phyloP scores from a whole-genome alignment of 768 basidiomycete species.

The Psilocybe cubensis region DNA sequence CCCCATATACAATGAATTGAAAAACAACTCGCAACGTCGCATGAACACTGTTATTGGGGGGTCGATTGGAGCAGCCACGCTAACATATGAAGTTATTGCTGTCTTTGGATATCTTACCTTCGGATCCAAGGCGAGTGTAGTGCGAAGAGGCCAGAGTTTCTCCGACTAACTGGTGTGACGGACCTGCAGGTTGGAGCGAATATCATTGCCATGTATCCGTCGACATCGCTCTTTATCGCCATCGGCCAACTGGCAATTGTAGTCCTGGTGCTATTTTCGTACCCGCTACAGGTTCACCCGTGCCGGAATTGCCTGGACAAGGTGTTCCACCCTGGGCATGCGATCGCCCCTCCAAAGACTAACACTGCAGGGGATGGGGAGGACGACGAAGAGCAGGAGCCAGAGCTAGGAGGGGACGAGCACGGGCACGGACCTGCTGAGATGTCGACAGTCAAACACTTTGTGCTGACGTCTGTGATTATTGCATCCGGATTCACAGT shows the following conservation, averaged over 20 bases:
- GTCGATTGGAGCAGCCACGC: conserved; percentile 82
- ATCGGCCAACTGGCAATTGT: conserved; percentile 93
- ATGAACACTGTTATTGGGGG: conserved; percentile 89
- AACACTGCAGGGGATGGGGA: conserved; percentile 48
- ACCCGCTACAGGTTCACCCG: conserved; percentile 94
- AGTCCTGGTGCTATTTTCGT: conserved; percentile 86
- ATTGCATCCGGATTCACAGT: conserved; percentile 67
- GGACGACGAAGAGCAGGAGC: conserved; percentile 44
- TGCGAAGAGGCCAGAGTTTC: not conserved
- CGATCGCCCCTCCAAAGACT: conserved; percentile 29
- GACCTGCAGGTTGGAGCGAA: conserved; percentile 94
- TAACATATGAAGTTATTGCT: conserved; percentile 89
- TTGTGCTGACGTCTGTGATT: conserved; percentile 69
- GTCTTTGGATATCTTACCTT: conserved; percentile 93
- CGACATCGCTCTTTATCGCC: conserved; percentile 90
- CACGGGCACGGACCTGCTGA: conserved; percentile 62
- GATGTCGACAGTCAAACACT: conserved; percentile 71
- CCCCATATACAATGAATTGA: conserved; percentile 92
- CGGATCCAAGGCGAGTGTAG: conserved; percentile 68
- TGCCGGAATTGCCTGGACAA: conserved; percentile 93
- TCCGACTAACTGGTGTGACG: conserved; percentile 11
- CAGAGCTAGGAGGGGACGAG: conserved; percentile 46
- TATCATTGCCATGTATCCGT: conserved; percentile 93
- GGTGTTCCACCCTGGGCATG: conserved; percentile 61
- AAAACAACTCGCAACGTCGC: conserved; percentile 74